Base-by-base conservation (phyloP, 2,329 filamentous ascomycete genomes). In the Aureobasidium namibiae region DNA sequence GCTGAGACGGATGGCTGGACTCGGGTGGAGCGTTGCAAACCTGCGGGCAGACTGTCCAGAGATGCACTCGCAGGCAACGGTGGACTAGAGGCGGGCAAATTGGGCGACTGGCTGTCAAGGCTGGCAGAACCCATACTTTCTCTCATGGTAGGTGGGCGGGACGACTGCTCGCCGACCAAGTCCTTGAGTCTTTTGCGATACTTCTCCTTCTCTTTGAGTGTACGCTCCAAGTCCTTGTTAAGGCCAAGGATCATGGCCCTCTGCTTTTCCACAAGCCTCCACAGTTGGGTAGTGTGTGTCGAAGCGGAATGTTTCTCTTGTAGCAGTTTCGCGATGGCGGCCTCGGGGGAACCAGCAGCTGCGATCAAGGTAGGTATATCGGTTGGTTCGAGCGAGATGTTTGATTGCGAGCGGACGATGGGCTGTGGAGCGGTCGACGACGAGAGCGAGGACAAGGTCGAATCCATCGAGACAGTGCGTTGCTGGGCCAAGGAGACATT, bases 251-350 rank as follows among this genome's bases (percentile, higher is more conserved):
- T 91, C 85, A 99, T 92, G 16, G 90, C 85, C 63, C 92, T 82
- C 73, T 99, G 94, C 76, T 99, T 97, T 72, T 97, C 92, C 52
- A 99, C 91, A 48, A 99, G 76, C 53, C 91, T 87, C 94, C 94
- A 99, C 67, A 99, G 76, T 71, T 99, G 92, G 18, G 86, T 80
- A 70, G 97, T 97, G 69, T 97, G 94, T 65, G 90, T 87, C 5
- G 89, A 84, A 58, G 91, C 88, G 50, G 90, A 88, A 63, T 92
- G 85, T 72, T 96, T 97, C 70, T 99, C 94, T 70, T 89, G 95
- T 63, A 96, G 76, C 52, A 99, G 77, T 67, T 94, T 90, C 65
- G 90, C 83, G 61, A 99, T 90, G 5, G 95, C 88, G 6, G 89
- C 89, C 70, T 99, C 92, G 16, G 92, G 82, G 56, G 90, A 95